Base-by-base conservation (phyloP, 2,329 filamentous ascomycete species). In the Ascochyta rabiei region DNA sequence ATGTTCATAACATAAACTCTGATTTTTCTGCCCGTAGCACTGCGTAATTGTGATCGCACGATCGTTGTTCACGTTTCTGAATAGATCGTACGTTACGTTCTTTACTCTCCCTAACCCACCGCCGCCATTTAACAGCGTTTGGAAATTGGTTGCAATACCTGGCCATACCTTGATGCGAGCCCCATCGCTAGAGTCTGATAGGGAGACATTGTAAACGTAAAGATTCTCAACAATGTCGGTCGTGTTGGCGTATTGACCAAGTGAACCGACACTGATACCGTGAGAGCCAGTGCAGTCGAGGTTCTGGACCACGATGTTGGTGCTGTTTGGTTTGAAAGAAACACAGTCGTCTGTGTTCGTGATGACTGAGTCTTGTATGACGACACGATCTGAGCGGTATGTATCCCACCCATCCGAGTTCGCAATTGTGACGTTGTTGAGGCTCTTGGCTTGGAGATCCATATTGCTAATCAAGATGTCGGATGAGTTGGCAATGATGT, bases 111-210 rank as follows among this genome's bases (percentile, higher is more conserved):
- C 84, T 12, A 71, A 73, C 31, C 85, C 85, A 19, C 85, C 86
- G 13, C 86, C 85, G 8, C 85, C 86, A 8, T 45, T 52, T 10
- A 52, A 19, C 18, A 52, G 28, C 6, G 48, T 46, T 21, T 52
- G 41, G 23, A 47, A 53, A 15, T 42, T 47, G 23, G 81, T 79
- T 12, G 77, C 63, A 15, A 80, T 66, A 15, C 83, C 83, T 0
- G 86, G 85, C 86, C 86, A 89, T 46, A 88, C 85, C 70, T 89
- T 89, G 74, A 89, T 88, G 45, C 86, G 82, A 0, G 86, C 86
- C 19, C 84, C 85, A 57, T 88, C 83, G 60, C 82, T 75, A 4
- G 56, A 59, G 35, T 75, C 70, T 60, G 67, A 59, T 66, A 66
- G 57, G 23, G 44, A 48, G 49, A 63, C 57, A 30, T 66, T 62